A percentile compares a stretch with the other conserved stretches of the same genome.
Evolutionary conservation across 768 basidiomycete genomes (phyloP).

Genomic region (Tricholoma hemisulphureum): DNA sequence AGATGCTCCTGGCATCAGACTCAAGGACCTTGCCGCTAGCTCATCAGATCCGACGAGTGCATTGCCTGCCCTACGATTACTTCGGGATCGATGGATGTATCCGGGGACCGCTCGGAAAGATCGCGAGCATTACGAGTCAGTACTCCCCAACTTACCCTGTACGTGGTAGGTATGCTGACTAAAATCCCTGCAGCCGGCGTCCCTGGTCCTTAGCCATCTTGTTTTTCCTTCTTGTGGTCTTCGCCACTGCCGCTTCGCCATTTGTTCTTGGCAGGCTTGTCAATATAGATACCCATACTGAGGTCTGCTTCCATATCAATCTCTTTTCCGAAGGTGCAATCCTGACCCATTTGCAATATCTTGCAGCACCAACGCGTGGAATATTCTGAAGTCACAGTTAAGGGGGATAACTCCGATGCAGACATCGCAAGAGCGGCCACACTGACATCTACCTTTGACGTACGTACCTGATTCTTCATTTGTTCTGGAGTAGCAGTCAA

Average conservation of each 20-base stretch:
- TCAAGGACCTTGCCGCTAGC: conserved; percentile 36
- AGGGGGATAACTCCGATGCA: conserved; percentile 30
- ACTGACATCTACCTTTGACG: conserved; percentile 29
- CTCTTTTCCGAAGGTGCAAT: neutral
- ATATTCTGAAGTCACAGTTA: conserved; percentile 36
- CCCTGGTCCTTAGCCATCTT: conserved; percentile 38
- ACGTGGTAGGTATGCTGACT: neutral
- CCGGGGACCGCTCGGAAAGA: conserved; percentile 30
- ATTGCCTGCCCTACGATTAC: conserved; percentile 28
- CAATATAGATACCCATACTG: conserved; percentile 25
- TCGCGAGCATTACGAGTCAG: conserved; percentile 38
- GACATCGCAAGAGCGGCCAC: conserved; percentile 32
- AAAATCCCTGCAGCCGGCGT: conserved; percentile 24
- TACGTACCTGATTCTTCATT: conserved; percentile 7
- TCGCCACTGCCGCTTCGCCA: conserved; percentile 26
- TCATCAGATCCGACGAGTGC: conserved; percentile 30
- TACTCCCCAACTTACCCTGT: neutral
- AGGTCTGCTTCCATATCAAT: neutral
- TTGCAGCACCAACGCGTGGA: conserved; percentile 30
- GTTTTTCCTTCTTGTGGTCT: conserved; percentile 35
- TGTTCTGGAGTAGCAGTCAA: neutral
- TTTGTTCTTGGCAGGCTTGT: conserved; percentile 40
- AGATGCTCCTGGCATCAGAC: conserved; percentile 30
- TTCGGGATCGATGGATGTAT: conserved; percentile 36
- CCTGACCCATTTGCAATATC: neutral